These are phyloP conservation scores for Lathyrus oleraceus DNA, from an alignment of 306 rosid species.

Conservation along the genomic window DNA sequence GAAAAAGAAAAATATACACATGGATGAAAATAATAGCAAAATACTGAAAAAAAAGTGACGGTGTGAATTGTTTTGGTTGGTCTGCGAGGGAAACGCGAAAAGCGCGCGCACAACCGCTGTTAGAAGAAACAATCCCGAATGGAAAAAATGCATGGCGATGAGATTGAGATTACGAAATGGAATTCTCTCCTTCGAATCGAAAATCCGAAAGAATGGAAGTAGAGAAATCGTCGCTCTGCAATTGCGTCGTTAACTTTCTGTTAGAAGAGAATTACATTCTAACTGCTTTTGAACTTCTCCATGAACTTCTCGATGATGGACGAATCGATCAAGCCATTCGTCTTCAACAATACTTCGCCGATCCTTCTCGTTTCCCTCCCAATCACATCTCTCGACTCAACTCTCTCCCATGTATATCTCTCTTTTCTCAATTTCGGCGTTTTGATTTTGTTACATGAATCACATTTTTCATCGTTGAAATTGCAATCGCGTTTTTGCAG, in stretches of 20 bases:
- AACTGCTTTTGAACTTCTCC: conserved; percentile 95
- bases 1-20: no score
- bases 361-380: conserved; percentile 75
- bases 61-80: background rate
- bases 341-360: conserved; percentile 73
- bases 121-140: background rate
- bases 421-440: background rate
- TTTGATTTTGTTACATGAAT: background rate
- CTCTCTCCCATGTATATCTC: conserved; percentile 41
- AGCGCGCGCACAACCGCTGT: conserved; percentile 26
- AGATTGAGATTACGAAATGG: background rate
- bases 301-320: conserved; percentile 95
- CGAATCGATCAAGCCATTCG: conserved; percentile 88
- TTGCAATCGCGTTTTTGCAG: conserved; percentile 38
- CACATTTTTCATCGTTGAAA: background rate
- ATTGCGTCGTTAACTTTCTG: conserved; percentile 92
- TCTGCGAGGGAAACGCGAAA: conserved; percentile 22
- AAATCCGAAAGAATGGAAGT: conserved; percentile 58
- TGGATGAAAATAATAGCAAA: no score
- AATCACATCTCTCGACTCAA: conserved; percentile 82
- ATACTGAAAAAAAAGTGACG: background rate
- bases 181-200: background rate
- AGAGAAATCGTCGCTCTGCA: conserved; percentile 80
- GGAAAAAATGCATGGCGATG: background rate
- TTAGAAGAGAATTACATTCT: conserved; percentile 88